Evolutionary conservation across 768 basidiomycete genomes (phyloP).

Genomic region (Daedaleopsis sinensis): DNA sequence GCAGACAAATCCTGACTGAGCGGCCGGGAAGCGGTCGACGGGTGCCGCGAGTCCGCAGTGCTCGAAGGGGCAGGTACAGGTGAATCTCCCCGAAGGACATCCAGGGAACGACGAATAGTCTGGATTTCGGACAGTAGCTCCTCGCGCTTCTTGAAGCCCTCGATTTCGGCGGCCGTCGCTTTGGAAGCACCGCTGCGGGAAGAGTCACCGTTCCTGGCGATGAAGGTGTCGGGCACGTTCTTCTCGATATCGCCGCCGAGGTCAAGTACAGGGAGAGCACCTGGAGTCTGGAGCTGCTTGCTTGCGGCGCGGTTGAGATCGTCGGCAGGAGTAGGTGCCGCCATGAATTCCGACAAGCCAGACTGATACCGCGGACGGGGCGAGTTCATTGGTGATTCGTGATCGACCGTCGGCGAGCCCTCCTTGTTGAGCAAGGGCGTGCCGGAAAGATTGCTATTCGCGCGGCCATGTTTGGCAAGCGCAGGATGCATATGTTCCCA

Average conservation of each 20-base stretch:
- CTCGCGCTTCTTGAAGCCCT: constrained; percentile 68
- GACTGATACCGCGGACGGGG: constrained; percentile 63
- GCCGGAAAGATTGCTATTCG: constrained; percentile 65
- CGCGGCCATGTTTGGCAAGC: constrained; percentile 58
- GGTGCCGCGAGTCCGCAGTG: constrained; percentile 54
- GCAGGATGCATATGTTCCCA: constrained; percentile 90
- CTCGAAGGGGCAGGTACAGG: constrained; percentile 58
- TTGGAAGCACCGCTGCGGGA: constrained; percentile 27
- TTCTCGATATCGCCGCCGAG: constrained; percentile 75
- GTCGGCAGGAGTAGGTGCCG: constrained; percentile 57
- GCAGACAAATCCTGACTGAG: constrained; percentile 66
- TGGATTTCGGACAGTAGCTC: constrained; percentile 77
- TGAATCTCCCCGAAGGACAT: constrained; percentile 71
- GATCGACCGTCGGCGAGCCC: constrained; percentile 42
- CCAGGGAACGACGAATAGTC: constrained; percentile 78
- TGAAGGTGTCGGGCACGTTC: constrained; percentile 73
- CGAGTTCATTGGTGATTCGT: constrained; percentile 52
- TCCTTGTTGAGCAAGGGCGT: constrained; percentile 61
- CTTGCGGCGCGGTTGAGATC: constrained; percentile 56
- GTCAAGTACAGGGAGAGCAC: constrained; percentile 70
- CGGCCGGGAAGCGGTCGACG: constrained; percentile 70
- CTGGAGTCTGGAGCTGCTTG: constrained; percentile 48
- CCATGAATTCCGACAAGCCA: constrained; percentile 74
- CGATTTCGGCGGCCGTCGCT: constrained; percentile 46
- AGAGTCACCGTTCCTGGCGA: constrained; percentile 45